phyloP scores from a whole-genome alignment of 805 yeast genomes.

The Sungouiozyma ichnusensis region DNA sequence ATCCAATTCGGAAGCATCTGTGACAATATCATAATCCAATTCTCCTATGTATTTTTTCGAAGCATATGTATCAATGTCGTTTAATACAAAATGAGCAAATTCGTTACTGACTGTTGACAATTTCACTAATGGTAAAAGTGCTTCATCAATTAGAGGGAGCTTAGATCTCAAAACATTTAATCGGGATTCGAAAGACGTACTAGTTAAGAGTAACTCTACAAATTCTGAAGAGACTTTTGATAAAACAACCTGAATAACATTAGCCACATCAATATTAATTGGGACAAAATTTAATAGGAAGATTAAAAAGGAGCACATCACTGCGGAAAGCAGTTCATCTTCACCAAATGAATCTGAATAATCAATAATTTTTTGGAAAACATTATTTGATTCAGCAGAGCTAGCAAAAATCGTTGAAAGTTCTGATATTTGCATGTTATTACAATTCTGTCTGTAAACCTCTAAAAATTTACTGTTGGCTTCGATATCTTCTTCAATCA shows the following conservation, averaged over 20 bases:
- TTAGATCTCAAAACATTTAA: conserved; percentile 51
- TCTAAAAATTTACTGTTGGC: conserved; percentile 4
- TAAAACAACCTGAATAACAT: conserved; percentile 23
- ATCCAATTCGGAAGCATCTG: conserved; percentile 17
- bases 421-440: conserved; percentile 5
- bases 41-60: conserved; percentile 33
- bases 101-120: conserved; percentile 53
- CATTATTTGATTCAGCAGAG: conserved; percentile 32
- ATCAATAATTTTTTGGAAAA: conserved; percentile 36
- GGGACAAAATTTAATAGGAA: conserved; percentile 38
- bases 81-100: conserved; percentile 55
- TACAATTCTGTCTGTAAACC: conserved; percentile 1
- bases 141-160: conserved; percentile 47
- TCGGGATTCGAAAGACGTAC: conserved; percentile 27
- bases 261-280: conserved; percentile 29
- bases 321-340: conserved; percentile 43
- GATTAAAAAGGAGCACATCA: conserved; percentile 29
- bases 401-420: conserved; percentile 26
- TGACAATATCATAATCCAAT: conserved; percentile 33
- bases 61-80: conserved; percentile 52
- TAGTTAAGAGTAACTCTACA: conserved; percentile 31
- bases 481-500: conserved; percentile 33
- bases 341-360: conserved; percentile 36
- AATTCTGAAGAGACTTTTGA: conserved; percentile 28
- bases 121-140: conserved; percentile 49